Conservation (phyloP, 2,329 filamentous ascomycete species). For the Beauveria medogensis region DNA sequence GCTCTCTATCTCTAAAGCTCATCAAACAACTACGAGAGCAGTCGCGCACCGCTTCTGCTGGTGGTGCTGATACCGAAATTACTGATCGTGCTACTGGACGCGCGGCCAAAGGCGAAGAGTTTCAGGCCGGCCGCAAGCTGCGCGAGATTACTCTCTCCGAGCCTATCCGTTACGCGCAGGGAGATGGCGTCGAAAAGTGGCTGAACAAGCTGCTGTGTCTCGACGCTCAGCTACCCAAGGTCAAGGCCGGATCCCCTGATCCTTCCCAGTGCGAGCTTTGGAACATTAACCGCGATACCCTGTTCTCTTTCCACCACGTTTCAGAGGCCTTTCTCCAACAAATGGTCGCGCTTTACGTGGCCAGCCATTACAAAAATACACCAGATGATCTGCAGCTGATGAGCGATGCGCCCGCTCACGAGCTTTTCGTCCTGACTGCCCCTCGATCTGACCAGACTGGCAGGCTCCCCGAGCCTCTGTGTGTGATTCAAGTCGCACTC, state of each 20-base stretch:
- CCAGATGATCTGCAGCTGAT: slow-evolving; percentile 97
- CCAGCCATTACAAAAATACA: slow-evolving; percentile 96
- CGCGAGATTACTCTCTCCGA: slow-evolving; percentile 89
- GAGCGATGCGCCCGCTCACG: slow-evolving; percentile 94
- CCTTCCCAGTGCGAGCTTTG: slow-evolving; percentile 86
- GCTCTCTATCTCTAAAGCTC: slow-evolving; percentile 88
- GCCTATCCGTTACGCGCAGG: slow-evolving; percentile 88
- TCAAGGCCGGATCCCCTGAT: slow-evolving; percentile 78
- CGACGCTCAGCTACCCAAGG: slow-evolving; percentile 79
- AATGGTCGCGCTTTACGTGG: slow-evolving; percentile 96
- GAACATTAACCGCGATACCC: slow-evolving; percentile 89
- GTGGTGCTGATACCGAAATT: slow-evolving; percentile 54
- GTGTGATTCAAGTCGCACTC: slow-evolving; percentile 86
- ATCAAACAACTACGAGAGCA: slow-evolving; percentile 96
- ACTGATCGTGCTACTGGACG: slow-evolving; percentile 75
- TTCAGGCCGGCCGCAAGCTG: slow-evolving; percentile 64
- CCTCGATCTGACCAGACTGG: slow-evolving; percentile 71
- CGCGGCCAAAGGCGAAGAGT: slow-evolving; percentile 54
- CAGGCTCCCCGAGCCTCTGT: slow-evolving; percentile 83
- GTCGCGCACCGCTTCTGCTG: slow-evolving; percentile 57
- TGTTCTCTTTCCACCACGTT: slow-evolving; percentile 96
- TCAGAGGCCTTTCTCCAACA: slow-evolving; percentile 96
- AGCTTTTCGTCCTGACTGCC: slow-evolving; percentile 88
- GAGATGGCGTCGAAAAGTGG: slow-evolving; percentile 92
- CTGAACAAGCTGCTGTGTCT: slow-evolving; percentile 89